Conservation (phyloP, 768 basidiomycete genomes). For the Mrakia blollopis region DNA sequence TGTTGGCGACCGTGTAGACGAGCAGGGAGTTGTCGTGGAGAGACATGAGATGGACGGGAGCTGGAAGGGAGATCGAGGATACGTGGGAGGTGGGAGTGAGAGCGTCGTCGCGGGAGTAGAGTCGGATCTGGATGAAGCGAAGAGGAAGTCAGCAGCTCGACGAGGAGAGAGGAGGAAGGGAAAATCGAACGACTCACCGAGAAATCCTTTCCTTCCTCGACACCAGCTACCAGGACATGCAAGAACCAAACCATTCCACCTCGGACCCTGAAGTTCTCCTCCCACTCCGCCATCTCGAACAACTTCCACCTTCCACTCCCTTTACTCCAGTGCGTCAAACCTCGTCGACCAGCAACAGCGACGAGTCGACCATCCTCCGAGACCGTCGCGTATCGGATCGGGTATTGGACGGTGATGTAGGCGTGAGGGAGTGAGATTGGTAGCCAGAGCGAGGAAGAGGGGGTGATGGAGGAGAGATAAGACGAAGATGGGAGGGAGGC, state of each 20-base stretch:
- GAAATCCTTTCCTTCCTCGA: conserved; percentile 53
- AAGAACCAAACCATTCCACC: conserved; percentile 96
- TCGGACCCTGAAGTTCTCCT: conserved; percentile 76
- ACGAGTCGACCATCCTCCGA: conserved; percentile 86
- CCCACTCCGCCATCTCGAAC: conserved; percentile 74
- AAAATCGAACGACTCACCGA: conserved; percentile 10
- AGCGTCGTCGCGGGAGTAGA: conserved; percentile 90
- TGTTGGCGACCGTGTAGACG: conserved; percentile 92
- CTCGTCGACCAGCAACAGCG: conserved; percentile 84
- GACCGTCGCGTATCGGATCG: conserved; percentile 83
- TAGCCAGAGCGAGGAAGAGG: conserved; percentile 12
- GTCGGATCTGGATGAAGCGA: conserved; percentile 59
- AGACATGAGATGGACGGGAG: conserved; percentile 78
- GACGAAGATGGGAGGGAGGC: conserved; percentile 5
- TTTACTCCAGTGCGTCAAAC: conserved; percentile 88
- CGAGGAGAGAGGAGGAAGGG: neutral
- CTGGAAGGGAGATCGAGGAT: conserved; percentile 67
- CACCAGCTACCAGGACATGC: conserved; percentile 84
- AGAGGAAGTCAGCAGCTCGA: neutral
- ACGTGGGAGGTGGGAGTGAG: conserved; percentile 76
- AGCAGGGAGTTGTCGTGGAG: conserved; percentile 91
- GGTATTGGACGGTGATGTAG: conserved; percentile 91
- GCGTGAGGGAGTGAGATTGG: conserved; percentile 56
- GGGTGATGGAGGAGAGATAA: conserved; percentile 7
- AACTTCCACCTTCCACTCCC: conserved; percentile 92